A percentile compares a stretch with the other conserved stretches of the same genome.
phyloP scores from a whole-genome alignment of 225 moss, liverwort and hornwort genomes.

The Polytrichum formosum region DNA sequence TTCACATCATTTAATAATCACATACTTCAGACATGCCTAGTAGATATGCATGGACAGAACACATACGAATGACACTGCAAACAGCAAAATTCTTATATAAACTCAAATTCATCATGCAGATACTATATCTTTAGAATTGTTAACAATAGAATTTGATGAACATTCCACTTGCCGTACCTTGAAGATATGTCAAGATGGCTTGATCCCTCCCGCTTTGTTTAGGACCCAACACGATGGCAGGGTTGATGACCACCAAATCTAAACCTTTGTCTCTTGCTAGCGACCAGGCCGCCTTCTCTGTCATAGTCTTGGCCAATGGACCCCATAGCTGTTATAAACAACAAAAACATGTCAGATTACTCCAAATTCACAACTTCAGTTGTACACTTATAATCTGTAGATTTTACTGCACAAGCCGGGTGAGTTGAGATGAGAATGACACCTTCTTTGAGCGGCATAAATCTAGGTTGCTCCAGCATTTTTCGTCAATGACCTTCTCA shows the following conservation, averaged over 20 bases:
- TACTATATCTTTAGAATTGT: not conserved
- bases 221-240: slow-evolving; percentile 64
- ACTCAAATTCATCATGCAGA: not conserved
- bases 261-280: slow-evolving; percentile 80
- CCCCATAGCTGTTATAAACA: slow-evolving; percentile 66
- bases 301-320: slow-evolving; percentile 74
- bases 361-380: no score
- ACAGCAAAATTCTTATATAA: not conserved
- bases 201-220: slow-evolving; percentile 48
- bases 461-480: slow-evolving; percentile 88
- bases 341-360: no score
- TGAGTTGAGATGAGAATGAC: not conserved
- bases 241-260: slow-evolving; percentile 92
- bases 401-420: no score
- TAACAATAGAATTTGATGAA: not conserved
- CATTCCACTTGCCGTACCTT: slow-evolving; percentile 17
- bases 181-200: slow-evolving; percentile 52
- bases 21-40: not conserved
- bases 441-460: slow-evolving; percentile 86
- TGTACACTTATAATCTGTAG: no score
- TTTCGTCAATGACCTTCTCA: slow-evolving; percentile 64
- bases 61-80: not conserved
- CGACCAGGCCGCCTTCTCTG: slow-evolving; percentile 88
- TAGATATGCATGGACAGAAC: not conserved
- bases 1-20: not conserved